phyloP scores from a whole-genome alignment of 2,329 filamentous ascomycete genomes.

The Hymenoscyphus salicellus region DNA sequence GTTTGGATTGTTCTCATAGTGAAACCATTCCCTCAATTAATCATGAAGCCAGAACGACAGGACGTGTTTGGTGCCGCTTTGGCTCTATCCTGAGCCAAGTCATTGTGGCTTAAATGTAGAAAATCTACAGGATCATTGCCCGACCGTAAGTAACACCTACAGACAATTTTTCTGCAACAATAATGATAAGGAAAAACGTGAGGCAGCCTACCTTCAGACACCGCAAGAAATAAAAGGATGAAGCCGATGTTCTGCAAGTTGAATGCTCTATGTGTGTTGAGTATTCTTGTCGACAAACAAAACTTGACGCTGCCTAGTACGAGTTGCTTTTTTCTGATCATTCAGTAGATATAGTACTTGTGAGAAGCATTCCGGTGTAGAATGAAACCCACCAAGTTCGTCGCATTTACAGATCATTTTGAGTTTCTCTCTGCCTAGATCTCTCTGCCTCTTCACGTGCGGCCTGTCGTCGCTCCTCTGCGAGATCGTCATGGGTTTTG shows the following conservation, averaged over 20 bases:
- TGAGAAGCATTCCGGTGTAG: background rate
- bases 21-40: background rate
- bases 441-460: slow-evolving; percentile 26
- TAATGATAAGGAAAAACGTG: no score
- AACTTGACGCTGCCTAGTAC: no score
- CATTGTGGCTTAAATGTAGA: background rate
- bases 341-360: no score
- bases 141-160: no score
- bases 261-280: no score
- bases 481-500: slow-evolving; percentile 30
- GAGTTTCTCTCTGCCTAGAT: slow-evolving; percentile 5
- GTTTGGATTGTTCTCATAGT: background rate
- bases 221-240: no score
- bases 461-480: slow-evolving; percentile 22
- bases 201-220: no score
- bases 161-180: no score
- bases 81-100: background rate
- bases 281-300: no score
- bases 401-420: background rate
- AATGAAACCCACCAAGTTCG: background rate
- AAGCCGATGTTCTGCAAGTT: no score
- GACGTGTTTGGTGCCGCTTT: background rate
- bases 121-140: no score
- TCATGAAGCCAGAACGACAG: background rate
- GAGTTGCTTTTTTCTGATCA: no score